Evolutionary conservation across 345 rosid genomes (phyloP).

Genomic region (Gossypium stocksii): DNA sequence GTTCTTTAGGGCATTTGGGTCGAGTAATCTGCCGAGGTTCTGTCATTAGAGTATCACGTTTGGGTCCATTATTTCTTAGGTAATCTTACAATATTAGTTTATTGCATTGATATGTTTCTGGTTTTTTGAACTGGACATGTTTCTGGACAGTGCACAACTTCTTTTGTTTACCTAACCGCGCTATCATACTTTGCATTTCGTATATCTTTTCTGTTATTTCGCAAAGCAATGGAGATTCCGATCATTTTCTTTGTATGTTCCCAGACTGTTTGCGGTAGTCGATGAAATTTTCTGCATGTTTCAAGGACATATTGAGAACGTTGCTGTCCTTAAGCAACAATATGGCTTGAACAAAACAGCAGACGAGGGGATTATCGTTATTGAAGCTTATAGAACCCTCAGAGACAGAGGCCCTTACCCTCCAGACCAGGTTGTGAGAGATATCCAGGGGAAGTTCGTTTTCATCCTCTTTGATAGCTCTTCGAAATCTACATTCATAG

Average conservation of each 20-base stretch:
- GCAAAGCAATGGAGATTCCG: background rate
- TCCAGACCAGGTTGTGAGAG: slow-evolving; percentile 88
- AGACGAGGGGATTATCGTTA: slow-evolving; percentile 79
- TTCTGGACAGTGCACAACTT: background rate
- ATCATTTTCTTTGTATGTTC: slow-evolving; percentile 3
- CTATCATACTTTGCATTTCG: background rate
- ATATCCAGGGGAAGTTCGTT: slow-evolving; percentile 66
- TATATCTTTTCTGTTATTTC: background rate
- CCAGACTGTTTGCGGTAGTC: slow-evolving; percentile 79
- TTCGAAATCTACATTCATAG: slow-evolving; percentile 53
- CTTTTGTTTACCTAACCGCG: background rate
- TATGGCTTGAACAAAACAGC: slow-evolving; percentile 84
- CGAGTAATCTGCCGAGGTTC: too few species aligned
- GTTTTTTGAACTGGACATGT: background rate
- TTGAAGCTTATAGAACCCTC: slow-evolving; percentile 91
- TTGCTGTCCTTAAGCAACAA: slow-evolving; percentile 81
- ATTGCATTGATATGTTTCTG: background rate
- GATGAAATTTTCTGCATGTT: slow-evolving; percentile 93
- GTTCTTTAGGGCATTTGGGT: background rate
- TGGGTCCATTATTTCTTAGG: too few species aligned
- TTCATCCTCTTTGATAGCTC: slow-evolving; percentile 69
- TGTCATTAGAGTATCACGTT: too few species aligned
- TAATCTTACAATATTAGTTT: background rate
- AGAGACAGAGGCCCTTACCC: slow-evolving; percentile 96
- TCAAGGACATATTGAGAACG: slow-evolving; percentile 87